Evolutionary conservation across 441 rosid species (phyloP), one percentile per base, ranked within the genome.

Genomic region (Populus trichocarpa): DNA sequence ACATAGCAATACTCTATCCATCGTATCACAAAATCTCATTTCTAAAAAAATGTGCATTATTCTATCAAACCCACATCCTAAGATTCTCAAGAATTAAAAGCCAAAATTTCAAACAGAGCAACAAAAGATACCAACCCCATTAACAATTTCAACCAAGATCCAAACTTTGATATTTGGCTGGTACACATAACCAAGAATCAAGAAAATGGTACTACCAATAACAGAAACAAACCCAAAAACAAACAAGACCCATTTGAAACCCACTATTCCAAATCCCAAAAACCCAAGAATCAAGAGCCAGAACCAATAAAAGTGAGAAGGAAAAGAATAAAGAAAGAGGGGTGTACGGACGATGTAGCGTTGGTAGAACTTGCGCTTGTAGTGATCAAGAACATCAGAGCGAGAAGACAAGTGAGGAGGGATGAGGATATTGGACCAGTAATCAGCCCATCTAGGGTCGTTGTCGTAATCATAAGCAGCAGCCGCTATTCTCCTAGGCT

Each of bases 281-380:
- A 3, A 25, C 36, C 42, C 65, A 63, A 61, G 5, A 70, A 69
- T 42, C 30, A 53, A 78, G 30, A 72, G 18, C 7, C 57, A 18
- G 63, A 46, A 40, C 10, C 13, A 38, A 38, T 8, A 23, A 32
- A 36, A 64, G 11, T 16, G 9, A 20, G 26, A 8, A 36, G 46
- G 75, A 4, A 50, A 42, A 6, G 32, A 0, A 11, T 35, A 63
- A 25, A 63, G 69, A 2, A 28, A 28, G 35, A 13, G 53, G 40
- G 0, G 73, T 25, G 80, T 80, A 84, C 87, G 76, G 73, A 96
- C 98, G 81, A 90, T 85, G 85, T 53, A 94, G n/a, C 99, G 97
- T 84, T 94, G 99, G 84, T 96, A 96, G 90, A 94, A 96, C 86
- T 96, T 96, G 91, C 90, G 94, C 88, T 94, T 96, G 87, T 81